A percentile compares a stretch with the other conserved stretches of the same genome.
Evolutionary conservation across 768 basidiomycete genomes (phyloP).

Genomic region (Leccinellum luteum): DNA sequence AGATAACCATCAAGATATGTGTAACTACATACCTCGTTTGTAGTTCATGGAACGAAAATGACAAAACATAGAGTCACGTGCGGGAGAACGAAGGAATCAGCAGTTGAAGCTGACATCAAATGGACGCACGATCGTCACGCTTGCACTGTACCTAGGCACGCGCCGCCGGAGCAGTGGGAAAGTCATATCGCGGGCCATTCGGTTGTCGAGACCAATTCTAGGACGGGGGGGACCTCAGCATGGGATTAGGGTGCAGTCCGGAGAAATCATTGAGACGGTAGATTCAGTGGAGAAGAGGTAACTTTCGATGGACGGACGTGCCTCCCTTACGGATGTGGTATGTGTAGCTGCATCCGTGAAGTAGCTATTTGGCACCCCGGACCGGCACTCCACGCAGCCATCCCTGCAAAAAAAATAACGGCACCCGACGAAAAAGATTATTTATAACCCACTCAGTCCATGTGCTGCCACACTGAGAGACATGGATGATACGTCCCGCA

Average conservation of each 20-base stretch:
- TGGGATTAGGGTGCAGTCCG: background rate
- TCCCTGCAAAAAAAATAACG: background rate
- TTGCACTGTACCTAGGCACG: background rate
- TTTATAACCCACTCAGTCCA: background rate
- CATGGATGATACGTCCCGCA: background rate
- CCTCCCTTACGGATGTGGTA: background rate
- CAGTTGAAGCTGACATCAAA: background rate
- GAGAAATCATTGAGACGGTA: background rate
- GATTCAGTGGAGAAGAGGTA: background rate
- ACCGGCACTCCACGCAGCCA: background rate
- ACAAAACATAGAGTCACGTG: background rate
- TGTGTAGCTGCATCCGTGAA: too few species aligned
- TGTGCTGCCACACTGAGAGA: background rate
- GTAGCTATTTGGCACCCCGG: background rate
- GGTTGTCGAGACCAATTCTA: background rate
- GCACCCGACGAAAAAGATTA: background rate
- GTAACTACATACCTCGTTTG: background rate
- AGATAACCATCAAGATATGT: background rate
- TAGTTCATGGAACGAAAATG: too few species aligned
- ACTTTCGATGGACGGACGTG: background rate
- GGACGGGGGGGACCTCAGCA: background rate
- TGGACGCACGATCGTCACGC: background rate
- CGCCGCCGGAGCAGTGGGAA: background rate
- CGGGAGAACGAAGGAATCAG: background rate
- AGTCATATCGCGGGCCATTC: background rate